Base-by-base conservation (phyloP, 164 flowering plant species). In the Paratinospora sagittata region DNA sequence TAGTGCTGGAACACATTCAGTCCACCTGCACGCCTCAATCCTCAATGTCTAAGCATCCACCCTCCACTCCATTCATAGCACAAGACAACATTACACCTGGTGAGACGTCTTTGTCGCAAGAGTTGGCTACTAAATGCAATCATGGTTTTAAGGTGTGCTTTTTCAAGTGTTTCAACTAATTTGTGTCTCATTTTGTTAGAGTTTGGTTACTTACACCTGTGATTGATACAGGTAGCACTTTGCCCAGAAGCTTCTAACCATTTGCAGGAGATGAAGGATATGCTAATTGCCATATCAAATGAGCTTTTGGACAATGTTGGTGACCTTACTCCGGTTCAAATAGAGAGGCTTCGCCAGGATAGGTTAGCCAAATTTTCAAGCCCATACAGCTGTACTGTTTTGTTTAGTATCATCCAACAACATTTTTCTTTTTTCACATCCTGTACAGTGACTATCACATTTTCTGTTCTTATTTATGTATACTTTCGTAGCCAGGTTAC, bases 181-280 rank as follows among this genome's bases (percentile, higher is more conserved):
- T 55, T 27, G 61, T 10, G 62, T 68, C 65, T 64, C 55, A 34
- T 39, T 73, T 58, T 3, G 21, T 45, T 43, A 12, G n/a, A 21
- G 3, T 62, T 71, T 61, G 55, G 17, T 3, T 41, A 62, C 74
- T 74, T 65, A 74, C 69, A 73, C 34, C 41, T 63, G 52, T 75
- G 71, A 63, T 61, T 76, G 23, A 39, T 78, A 27, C 91, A 96
- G 99, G 78, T 93, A 72, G 93, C 92, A 70, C 81, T 80, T 70
- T 96, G 99, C 76, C 87, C 90, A 70, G 89, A 89, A 81, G 93
- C 88, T 77, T 77, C 85, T 66, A 67, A 17, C 69, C 98, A 96
- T 81, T 80, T 96, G 70, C 91, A 88, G 78, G 89, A 88, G 75
- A 86, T 90, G 92, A 96, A 96, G 83, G 98, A 93, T 72, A 84